Conservation (phyloP, 331 rosid genomes). For the Telfairia occidentalis region DNA sequence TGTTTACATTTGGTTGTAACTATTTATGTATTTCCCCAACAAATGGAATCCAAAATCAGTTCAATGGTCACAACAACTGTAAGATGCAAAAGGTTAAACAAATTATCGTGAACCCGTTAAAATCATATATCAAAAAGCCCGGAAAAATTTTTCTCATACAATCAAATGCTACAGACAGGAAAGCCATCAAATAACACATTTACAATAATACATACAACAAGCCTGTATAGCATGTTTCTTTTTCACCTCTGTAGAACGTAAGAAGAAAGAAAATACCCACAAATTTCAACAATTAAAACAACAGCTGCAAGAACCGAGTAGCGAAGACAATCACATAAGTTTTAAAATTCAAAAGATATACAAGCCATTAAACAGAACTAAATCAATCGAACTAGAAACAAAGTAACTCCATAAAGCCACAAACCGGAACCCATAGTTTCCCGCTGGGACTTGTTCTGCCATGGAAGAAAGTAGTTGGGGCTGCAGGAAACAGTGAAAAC, state of each 20-base stretch:
- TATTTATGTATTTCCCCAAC: background rate
- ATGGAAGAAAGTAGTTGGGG: slow-evolving; percentile 76
- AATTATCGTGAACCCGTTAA: background rate
- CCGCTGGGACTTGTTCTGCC: slow-evolving; percentile 94
- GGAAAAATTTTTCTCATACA: background rate
- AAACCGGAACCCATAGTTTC: slow-evolving; percentile 84
- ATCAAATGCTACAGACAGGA: background rate
- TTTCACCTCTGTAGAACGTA: no score
- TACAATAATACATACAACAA: no score
- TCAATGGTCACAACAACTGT: background rate
- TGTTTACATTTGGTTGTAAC: background rate
- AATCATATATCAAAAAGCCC: background rate
- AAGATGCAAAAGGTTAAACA: background rate
- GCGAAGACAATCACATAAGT: background rate
- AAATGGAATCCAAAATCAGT: background rate
- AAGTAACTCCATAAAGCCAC: background rate
- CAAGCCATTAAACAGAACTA: background rate
- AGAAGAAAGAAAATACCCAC: background rate
- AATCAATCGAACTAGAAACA: background rate
- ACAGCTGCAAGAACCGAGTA: background rate
- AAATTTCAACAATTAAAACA: background rate
- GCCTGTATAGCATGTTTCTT: no score
- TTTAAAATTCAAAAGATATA: no score
- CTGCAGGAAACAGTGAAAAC: slow-evolving; percentile 71
- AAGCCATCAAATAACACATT: background rate